Evolutionary conservation across 2,329 filamentous ascomycete species (phyloP).

Genomic region (Alternaria incomplexa): DNA sequence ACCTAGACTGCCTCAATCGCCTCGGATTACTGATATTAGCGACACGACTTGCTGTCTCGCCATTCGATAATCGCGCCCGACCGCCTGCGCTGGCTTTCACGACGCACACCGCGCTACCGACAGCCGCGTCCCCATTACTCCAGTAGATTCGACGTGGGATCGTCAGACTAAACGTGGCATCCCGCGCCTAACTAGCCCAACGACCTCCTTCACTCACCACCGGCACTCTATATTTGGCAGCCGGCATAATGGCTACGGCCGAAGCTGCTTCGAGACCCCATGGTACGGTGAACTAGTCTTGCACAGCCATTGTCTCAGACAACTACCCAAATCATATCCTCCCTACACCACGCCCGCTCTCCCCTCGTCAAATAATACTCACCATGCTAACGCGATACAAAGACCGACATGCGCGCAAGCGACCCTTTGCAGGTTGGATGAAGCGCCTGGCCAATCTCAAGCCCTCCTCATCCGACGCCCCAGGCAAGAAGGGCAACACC

Average conservation of each 20-base stretch:
- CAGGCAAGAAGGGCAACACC: constrained; percentile 50
- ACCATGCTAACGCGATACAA: constrained; percentile 40
- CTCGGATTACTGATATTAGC: background rate
- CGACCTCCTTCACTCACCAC: constrained; percentile 1
- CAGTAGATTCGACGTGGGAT: constrained; percentile 16
- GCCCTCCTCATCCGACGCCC: constrained; percentile 68
- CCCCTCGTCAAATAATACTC: background rate
- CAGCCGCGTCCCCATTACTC: background rate
- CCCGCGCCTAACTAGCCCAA: constrained; percentile 4
- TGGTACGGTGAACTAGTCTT: constrained; percentile 45
- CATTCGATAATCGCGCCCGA: background rate
- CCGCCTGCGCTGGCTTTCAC: background rate
- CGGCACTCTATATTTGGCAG: constrained; percentile 14
- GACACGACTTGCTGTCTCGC: background rate
- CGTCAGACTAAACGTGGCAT: constrained; percentile 8
- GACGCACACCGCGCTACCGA: background rate
- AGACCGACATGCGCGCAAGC: constrained; percentile 77
- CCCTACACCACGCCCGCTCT: constrained; percentile 3
- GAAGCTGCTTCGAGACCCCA: constrained; percentile 52
- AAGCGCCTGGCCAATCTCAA: constrained; percentile 92
- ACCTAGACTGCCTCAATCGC: background rate
- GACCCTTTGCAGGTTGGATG: constrained; percentile 92
- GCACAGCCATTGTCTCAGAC: constrained; percentile 30
- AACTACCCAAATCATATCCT: background rate
- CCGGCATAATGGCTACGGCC: constrained; percentile 51